phyloP scores from a whole-genome alignment of 192 early-diverging fungal genomes.

The Dimargaris verticillata region DNA sequence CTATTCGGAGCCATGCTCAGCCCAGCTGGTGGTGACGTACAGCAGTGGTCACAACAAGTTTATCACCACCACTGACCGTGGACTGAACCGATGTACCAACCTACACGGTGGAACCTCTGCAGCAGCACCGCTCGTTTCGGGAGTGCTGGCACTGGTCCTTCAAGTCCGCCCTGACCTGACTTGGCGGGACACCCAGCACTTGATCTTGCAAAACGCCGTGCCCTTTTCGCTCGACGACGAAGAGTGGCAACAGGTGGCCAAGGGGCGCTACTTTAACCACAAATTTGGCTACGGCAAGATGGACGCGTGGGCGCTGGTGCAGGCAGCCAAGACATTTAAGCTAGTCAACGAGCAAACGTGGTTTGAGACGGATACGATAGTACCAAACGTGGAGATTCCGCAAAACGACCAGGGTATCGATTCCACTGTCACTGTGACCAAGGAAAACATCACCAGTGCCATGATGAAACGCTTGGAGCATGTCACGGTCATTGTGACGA shows the following conservation, averaged over 20 bases:
- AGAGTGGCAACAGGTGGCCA: slow-evolving; percentile 53
- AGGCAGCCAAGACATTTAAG: slow-evolving; percentile 48
- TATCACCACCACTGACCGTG: slow-evolving; percentile 85
- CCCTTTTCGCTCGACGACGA: slow-evolving; percentile 48
- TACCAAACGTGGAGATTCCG: slow-evolving; percentile 34
- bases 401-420: slow-evolving; percentile 20
- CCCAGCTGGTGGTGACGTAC: slow-evolving; percentile 77
- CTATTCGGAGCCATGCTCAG: slow-evolving; percentile 79
- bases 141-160: slow-evolving; percentile 75
- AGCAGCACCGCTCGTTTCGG: slow-evolving; percentile 83
- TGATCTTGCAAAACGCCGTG: slow-evolving; percentile 60
- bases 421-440: slow-evolving; percentile 24
- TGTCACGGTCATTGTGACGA: slow-evolving; percentile 68
- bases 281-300: slow-evolving; percentile 87
- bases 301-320: slow-evolving; percentile 67
- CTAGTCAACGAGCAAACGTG: slow-evolving; percentile 48
- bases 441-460: slow-evolving; percentile 25
- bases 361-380: slow-evolving; percentile 24
- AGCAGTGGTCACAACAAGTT: slow-evolving; percentile 56
- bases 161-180: slow-evolving; percentile 76
- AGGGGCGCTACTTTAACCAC: slow-evolving; percentile 71
- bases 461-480: slow-evolving; percentile 59
- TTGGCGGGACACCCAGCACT: slow-evolving; percentile 88
- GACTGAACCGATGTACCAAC: slow-evolving; percentile 50
- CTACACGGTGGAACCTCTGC: slow-evolving; percentile 88